A percentile compares a stretch with the other conserved stretches of the same genome.
Evolutionary conservation across 1,139 yeast genomes (phyloP).

Genomic region (Geotrichum cucujoidarum): DNA sequence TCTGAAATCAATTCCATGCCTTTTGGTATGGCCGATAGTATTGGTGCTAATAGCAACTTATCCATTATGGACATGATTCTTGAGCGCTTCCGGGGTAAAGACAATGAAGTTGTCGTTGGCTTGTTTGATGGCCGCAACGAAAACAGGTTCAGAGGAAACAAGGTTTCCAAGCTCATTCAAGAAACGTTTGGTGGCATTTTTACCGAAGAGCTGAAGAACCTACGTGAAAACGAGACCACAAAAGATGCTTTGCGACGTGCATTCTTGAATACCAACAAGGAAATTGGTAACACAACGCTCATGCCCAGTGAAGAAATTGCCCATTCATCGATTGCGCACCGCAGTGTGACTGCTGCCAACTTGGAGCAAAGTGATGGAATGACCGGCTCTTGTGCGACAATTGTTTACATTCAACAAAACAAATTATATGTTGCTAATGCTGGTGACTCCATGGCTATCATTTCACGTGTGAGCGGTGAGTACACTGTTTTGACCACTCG

Average conservation of each 20-base stretch:
- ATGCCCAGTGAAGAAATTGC: constrained; percentile 34
- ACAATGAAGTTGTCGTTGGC: constrained; percentile 66
- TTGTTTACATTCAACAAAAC: constrained; percentile 68
- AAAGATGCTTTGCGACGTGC: constrained; percentile 73
- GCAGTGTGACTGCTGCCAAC: constrained; percentile 34
- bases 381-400: constrained; percentile 82
- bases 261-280: constrained; percentile 73
- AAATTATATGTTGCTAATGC: constrained; percentile 76
- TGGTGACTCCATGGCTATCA: constrained; percentile 83
- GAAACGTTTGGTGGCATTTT: constrained; percentile 61
- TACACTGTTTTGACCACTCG: constrained; percentile 65
- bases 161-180: constrained; percentile 73
- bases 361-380: constrained; percentile 53
- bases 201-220: constrained; percentile 55
- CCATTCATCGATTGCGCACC: constrained; percentile 34
- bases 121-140: constrained; percentile 81
- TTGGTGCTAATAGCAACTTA: constrained; percentile 65
- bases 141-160: constrained; percentile 39
- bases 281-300: constrained; percentile 52
- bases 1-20: constrained; percentile 72
- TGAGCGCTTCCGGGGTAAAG: constrained; percentile 85
- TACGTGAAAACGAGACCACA: constrained; percentile 42
- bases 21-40: constrained; percentile 85
- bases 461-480: constrained; percentile 79
- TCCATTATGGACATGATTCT: constrained; percentile 80